Percentiles rank a stretch among this genome's conserved stretches.
Conservation (phyloP, 768 basidiomycete genomes). For the Tylopilus cervinicoccineus region DNA sequence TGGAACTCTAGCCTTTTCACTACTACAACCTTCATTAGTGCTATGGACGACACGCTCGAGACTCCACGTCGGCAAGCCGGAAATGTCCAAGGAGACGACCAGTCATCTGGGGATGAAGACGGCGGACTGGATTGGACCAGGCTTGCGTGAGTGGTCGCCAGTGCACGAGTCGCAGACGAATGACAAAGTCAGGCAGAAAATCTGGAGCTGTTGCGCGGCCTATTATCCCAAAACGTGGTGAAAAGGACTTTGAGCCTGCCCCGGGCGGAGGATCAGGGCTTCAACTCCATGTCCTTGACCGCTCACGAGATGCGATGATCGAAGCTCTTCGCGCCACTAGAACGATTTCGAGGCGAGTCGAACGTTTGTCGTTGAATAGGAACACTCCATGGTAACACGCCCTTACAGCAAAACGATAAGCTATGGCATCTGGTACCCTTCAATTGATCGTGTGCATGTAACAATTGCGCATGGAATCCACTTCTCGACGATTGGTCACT, state of each 20-base stretch:
- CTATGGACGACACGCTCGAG: slow-evolving; percentile 65
- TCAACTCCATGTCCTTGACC: slow-evolving; percentile 78
- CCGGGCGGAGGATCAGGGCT: slow-evolving; percentile 60
- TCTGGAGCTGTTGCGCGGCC: slow-evolving; percentile 42
- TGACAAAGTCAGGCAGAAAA: slow-evolving; percentile 13
- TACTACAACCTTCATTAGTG: neutral
- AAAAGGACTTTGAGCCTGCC: slow-evolving; percentile 94
- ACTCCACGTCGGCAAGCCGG: slow-evolving; percentile 25
- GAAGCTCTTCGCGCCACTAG: slow-evolving; percentile 70
- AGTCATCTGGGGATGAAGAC: slow-evolving; percentile 72
- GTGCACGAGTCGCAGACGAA: slow-evolving; percentile 5
- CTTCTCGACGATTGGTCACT: slow-evolving; percentile 79
- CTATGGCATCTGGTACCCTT: slow-evolving; percentile 77
- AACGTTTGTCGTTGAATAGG: neutral
- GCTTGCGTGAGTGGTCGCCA: slow-evolving; percentile 45
- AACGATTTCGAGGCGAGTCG: slow-evolving; percentile 66
- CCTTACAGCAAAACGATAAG: slow-evolving; percentile 66
- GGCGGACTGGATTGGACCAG: slow-evolving; percentile 81
- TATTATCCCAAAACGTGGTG: slow-evolving; percentile 91
- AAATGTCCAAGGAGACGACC: slow-evolving; percentile 29
- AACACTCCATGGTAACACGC: neutral
- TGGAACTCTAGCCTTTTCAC: slow-evolving; percentile 2
- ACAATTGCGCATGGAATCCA: slow-evolving; percentile 78
- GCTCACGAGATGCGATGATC: slow-evolving; percentile 83
- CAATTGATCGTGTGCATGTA: slow-evolving; percentile 59